Evolutionary conservation across 2,329 filamentous ascomycete species (phyloP).

Genomic region (Juglanconis oblonga): DNA sequence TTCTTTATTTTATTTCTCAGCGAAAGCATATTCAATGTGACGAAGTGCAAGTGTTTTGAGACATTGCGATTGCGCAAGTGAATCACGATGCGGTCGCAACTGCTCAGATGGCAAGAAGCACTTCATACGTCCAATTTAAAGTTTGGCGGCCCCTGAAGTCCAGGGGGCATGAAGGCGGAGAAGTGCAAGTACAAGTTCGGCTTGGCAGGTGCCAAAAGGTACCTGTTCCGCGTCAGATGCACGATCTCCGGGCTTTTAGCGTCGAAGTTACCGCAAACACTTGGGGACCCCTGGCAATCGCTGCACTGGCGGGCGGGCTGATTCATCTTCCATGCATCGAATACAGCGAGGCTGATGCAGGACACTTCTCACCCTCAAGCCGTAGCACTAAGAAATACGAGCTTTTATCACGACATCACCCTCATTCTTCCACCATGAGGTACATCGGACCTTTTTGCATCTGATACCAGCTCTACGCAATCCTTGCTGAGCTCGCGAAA

Average conservation of each 20-base stretch:
- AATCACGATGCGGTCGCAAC: not conserved
- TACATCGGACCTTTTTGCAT: conserved; percentile 7
- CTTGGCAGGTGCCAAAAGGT: not conserved
- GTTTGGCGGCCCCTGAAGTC: not conserved
- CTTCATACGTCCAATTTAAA: not conserved
- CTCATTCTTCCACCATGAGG: conserved; percentile 10
- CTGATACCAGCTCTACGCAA: conserved; percentile 10
- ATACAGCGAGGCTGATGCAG: conserved; percentile 10
- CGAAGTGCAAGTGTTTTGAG: not conserved
- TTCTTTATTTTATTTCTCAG: too few relatives aligned
- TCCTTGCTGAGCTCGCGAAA: conserved; percentile 2
- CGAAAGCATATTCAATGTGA: too few relatives aligned
- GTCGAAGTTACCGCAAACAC: not conserved
- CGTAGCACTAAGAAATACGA: conserved; percentile 11
- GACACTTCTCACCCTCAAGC: conserved; percentile 4
- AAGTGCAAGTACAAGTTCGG: not conserved
- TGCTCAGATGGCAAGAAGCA: not conserved
- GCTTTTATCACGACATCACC: not conserved
- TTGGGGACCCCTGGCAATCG: not conserved
- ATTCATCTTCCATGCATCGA: conserved; percentile 11
- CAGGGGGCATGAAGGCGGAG: too few relatives aligned
- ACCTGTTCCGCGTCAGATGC: not conserved
- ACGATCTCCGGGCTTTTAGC: not conserved
- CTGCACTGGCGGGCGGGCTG: conserved; percentile 1
- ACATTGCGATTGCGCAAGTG: not conserved